phyloP scores from a whole-genome alignment of 2,329 filamentous ascomycete genomes.

The Leptodontidium sp. region DNA sequence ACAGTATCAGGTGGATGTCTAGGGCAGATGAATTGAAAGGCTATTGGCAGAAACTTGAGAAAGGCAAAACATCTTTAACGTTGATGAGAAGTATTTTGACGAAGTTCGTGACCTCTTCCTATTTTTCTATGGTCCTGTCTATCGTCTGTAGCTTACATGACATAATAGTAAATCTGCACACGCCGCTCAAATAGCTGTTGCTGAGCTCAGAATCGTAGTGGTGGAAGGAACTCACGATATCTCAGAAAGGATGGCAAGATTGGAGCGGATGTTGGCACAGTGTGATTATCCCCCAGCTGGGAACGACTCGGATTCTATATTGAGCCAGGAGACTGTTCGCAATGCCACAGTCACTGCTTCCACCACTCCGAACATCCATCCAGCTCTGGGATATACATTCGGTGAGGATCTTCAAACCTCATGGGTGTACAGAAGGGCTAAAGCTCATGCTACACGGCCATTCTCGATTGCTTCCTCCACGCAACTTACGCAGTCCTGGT shows the following conservation, averaged over 20 bases:
- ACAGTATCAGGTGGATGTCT: conserved; percentile 23
- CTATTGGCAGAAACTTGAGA: conserved; percentile 24
- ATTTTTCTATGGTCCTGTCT: not conserved
- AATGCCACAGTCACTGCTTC: not conserved
- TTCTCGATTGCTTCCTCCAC: conserved; percentile 20
- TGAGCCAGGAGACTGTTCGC: not conserved
- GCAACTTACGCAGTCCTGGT: conserved; percentile 27
- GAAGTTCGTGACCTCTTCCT: conserved; percentile 13
- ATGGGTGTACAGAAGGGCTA: conserved; percentile 24
- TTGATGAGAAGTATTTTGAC: conserved; percentile 29
- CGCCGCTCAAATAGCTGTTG: conserved; percentile 16
- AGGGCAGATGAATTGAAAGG: conserved; percentile 21
- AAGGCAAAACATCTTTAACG: conserved; percentile 24
- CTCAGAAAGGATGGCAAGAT: conserved; percentile 13
- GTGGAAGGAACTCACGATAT: conserved; percentile 20
- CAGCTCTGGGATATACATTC: conserved; percentile 18
- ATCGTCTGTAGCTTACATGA: not conserved
- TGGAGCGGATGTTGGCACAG: conserved; percentile 1
- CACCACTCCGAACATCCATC: conserved; percentile 5
- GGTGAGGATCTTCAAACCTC: conserved; percentile 26
- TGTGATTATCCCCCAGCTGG: not conserved
- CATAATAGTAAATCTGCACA: conserved; percentile 20
- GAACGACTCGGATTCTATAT: not conserved
- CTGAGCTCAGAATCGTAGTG: conserved; percentile 19
- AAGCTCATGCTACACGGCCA: not conserved